Conservation (phyloP, 305 asterid genomes). For the Lippia alba region DNA sequence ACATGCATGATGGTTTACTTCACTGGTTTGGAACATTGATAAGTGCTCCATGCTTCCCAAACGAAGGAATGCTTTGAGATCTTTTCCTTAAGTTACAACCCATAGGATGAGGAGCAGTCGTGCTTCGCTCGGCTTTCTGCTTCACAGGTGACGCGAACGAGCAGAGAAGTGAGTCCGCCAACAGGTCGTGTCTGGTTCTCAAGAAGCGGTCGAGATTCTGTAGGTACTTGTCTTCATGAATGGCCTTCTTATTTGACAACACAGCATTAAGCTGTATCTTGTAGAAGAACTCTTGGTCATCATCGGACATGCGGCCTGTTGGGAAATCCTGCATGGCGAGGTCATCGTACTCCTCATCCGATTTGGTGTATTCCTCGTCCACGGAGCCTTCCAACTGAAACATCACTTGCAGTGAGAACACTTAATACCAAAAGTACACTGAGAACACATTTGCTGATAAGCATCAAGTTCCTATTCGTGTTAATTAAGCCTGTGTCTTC, state of each 20-base stretch:
- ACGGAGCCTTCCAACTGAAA: conserved; percentile 91
- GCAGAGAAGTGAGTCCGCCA: conserved; percentile 31
- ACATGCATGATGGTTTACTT: conserved; percentile 11
- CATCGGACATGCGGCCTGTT: conserved; percentile 56
- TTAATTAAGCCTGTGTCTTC: no score
- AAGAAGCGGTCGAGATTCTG: conserved; percentile 48
- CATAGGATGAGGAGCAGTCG: neutral
- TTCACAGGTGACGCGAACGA: conserved; percentile 31
- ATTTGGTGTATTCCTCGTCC: conserved; percentile 86
- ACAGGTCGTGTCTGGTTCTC: conserved; percentile 38
- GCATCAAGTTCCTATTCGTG: neutral
- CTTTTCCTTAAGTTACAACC: conserved; percentile 43
- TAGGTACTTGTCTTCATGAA: conserved; percentile 45
- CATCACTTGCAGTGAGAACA: conserved; percentile 18
- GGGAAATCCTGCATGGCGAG: conserved; percentile 80
- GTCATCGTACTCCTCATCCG: conserved; percentile 95
- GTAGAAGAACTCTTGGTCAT: conserved; percentile 42
- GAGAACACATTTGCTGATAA: neutral
- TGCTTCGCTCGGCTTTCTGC: conserved; percentile 31
- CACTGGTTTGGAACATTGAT: conserved; percentile 31
- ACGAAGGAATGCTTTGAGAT: conserved; percentile 53
- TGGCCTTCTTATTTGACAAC: conserved; percentile 33
- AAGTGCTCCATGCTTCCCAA: conserved; percentile 43
- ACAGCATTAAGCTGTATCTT: conserved; percentile 30
- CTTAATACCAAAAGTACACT: neutral